A percentile compares a stretch with the other conserved stretches of the same genome.
phyloP scores from a whole-genome alignment of 2,329 filamentous ascomycete genomes.

The Penicillium palitans region DNA sequence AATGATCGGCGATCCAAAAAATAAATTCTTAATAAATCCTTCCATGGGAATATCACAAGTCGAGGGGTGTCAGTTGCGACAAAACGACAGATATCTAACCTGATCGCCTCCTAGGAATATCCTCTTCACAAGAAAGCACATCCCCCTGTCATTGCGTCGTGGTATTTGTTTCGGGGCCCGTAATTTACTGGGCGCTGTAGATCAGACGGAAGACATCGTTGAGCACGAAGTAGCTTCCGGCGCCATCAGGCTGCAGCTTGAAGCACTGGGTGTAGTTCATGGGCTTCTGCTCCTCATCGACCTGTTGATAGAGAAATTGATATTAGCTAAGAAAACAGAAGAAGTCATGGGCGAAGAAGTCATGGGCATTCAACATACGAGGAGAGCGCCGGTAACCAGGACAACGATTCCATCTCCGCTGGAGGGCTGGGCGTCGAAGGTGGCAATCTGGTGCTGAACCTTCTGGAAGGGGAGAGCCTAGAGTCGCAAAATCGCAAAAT shows the following conservation, averaged over 20 bases:
- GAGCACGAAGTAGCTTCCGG: constrained; percentile 77
- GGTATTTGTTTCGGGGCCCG: constrained; percentile 9
- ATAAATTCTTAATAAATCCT: constrained; percentile 1
- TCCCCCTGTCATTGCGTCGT: constrained; percentile 21
- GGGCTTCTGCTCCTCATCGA: constrained; percentile 79
- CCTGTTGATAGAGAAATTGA: constrained; percentile 50
- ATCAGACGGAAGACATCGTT: constrained; percentile 96
- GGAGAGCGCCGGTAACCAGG: constrained; percentile 80
- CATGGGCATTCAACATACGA: constrained; percentile 58
- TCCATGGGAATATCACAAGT: not conserved
- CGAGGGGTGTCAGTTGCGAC: not conserved
- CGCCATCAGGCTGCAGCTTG: constrained; percentile 70
- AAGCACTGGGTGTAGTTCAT: constrained; percentile 93
- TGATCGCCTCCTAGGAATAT: constrained; percentile 8
- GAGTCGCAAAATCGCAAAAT: not conserved
- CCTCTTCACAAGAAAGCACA: not conserved
- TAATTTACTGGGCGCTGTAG: constrained; percentile 48
- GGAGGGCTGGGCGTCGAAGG: constrained; percentile 80
- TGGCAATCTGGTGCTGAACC: constrained; percentile 74
- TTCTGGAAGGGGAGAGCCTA: constrained; percentile 78
- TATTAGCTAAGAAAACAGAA: not conserved
- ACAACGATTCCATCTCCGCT: constrained; percentile 74
- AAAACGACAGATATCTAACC: constrained; percentile 1
- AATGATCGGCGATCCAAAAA: constrained; percentile 11
- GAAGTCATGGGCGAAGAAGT: not conserved